Base-by-base conservation (phyloP, 768 basidiomycete genomes). In the Boletus reticulatus region DNA sequence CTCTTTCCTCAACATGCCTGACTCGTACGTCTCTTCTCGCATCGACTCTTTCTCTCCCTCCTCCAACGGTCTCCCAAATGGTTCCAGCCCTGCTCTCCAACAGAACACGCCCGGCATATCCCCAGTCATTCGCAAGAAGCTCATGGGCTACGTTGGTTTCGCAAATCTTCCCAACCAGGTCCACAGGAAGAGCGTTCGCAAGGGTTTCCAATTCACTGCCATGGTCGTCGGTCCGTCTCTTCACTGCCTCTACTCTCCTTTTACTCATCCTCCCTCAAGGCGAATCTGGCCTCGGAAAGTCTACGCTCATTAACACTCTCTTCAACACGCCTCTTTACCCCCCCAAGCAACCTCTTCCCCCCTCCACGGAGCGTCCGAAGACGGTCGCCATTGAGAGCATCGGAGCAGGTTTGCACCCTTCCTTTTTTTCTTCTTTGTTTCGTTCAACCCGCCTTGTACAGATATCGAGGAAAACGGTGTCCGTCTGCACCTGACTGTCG, bases 381-480 rank as follows among this genome's bases (percentile, higher is more conserved):
- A 98, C 97, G 1, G 97, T 98, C 63, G 86, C 94, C 54, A 98
- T 99, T 71, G 94, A 98, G 80, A 96, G 93, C 73, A 98, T 98
- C 68, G 94, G 91, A 61, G 97, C 97, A 62, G 96, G 96, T 96
- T 67, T 64, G 81, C 60, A 19, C 10, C 0, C 37, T 1, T 24
- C 4, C 31, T 1, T 8, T 7, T 47, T 7, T 47, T 36, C 17
- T 29, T 11, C 9, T 3, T 48, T 61, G 43, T 43, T 1, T n/a
- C 20, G 1, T 36, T 65, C 62, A 65, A 62, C 55, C 52, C 52
- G 59, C 59, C 48, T 62, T 72, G 68, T 62, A 65, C 73, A 97
- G 97, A 99, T 71, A 98, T 99, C 67, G 96, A 98, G 78, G 97
- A 99, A 79, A 96, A 90, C 57, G 96, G 95, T 56, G 97, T 98